Evolutionary conservation across 73 alveolate genomes (phyloP).

Genomic region (Blepharisma japonicum): DNA sequence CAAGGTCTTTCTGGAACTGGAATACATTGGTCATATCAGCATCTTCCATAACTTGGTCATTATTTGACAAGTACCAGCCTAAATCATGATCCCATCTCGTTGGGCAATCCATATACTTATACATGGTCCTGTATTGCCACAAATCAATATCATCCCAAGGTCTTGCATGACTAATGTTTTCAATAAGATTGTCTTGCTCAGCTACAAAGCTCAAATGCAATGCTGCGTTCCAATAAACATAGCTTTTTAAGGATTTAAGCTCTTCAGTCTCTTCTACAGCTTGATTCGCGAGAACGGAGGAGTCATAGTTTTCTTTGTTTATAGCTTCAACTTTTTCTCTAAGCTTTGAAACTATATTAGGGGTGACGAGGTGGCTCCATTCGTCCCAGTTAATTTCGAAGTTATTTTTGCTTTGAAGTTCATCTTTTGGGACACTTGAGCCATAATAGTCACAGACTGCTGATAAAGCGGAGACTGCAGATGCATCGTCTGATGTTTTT

Average conservation of each 20-base stretch:
- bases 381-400: conserved; percentile 29
- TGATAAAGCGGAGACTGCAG: conserved; percentile 12
- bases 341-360: conserved; percentile 13
- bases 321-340: conserved; percentile 27
- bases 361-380: conserved; percentile 18
- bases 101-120: background rate
- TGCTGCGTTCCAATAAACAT: background rate
- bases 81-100: conserved; percentile 28
- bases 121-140: conserved; percentile 20
- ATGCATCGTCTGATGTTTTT: background rate
- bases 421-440: background rate
- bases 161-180: conserved; percentile 24
- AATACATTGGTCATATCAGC: background rate
- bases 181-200: conserved; percentile 24
- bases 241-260: background rate
- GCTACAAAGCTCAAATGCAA: conserved; percentile 13
- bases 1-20: conserved; percentile 28
- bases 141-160: background rate
- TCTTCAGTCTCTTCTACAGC: conserved; percentile 28
- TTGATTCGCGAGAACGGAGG: conserved; percentile 13
- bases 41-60: conserved; percentile 1
- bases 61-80: conserved; percentile 6
- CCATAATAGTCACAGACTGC: conserved; percentile 22
- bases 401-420: conserved; percentile 24
- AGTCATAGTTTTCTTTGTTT: conserved; percentile 1